Conservation (phyloP, 164 flowering plant genomes). For the Piper longum region DNA sequence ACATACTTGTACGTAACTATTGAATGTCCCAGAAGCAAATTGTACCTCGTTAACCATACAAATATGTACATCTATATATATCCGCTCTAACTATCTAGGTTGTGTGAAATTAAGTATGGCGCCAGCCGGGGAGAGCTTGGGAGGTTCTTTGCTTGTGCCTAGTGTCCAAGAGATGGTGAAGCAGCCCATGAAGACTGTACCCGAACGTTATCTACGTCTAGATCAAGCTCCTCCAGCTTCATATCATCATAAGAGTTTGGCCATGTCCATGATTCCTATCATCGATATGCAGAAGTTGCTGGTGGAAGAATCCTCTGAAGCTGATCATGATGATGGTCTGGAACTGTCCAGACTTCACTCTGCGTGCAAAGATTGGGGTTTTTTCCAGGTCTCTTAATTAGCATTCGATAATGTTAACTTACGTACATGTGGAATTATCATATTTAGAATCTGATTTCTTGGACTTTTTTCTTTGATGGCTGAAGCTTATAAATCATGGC, state of each 20-base stretch:
- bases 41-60: too few species aligned
- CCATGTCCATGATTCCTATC: conserved; percentile 13
- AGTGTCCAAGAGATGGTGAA: conserved; percentile 37
- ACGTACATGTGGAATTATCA: neutral
- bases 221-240: conserved; percentile 9
- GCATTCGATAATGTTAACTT: neutral
- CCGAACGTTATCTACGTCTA: conserved; percentile 20
- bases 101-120: too few species aligned
- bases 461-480: neutral
- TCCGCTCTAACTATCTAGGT: too few species aligned
- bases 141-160: conserved; percentile 31
- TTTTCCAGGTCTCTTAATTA: conserved; percentile 20
- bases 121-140: conserved; percentile 8
- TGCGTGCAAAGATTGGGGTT: conserved; percentile 34
- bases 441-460: too few species aligned
- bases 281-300: conserved; percentile 21
- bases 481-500: conserved; percentile 39
- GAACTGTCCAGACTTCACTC: conserved; percentile 28
- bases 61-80: too few species aligned
- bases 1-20: too few species aligned
- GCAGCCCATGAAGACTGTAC: conserved; percentile 14
- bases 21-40: too few species aligned
- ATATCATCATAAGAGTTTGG: neutral
- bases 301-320: conserved; percentile 3
- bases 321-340: neutral